phyloP scores from a whole-genome alignment of 164 flowering plant species.

The Brasenia schreberi region DNA sequence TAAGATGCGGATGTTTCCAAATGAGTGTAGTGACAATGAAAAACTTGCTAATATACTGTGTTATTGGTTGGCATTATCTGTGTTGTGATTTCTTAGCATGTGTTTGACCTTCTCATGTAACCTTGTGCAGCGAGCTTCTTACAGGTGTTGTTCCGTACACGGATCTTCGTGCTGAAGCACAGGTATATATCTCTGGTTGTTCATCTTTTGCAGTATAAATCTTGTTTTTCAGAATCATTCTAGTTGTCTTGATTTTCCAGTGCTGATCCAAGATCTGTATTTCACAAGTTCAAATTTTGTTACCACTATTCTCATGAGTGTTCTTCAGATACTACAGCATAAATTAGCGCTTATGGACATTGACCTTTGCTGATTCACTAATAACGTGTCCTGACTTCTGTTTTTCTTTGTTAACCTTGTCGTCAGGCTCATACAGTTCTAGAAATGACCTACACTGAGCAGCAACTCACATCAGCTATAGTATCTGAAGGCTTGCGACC shows the following conservation, averaged over 20 bases:
- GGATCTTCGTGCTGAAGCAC: constrained; percentile 87
- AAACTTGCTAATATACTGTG: too few species aligned
- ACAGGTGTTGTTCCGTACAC: constrained; percentile 95
- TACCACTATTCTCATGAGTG: too few species aligned
- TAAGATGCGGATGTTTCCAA: too few species aligned
- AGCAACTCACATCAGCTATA: constrained; percentile 88
- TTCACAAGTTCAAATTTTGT: too few species aligned
- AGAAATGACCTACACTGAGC: constrained; percentile 95
- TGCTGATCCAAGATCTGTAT: too few species aligned
- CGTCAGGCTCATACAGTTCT: constrained; percentile 92
- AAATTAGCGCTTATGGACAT: too few species aligned
- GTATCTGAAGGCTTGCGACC: constrained; percentile 79
- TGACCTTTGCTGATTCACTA: too few species aligned
- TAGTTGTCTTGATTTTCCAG: background rate
- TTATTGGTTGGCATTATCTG: too few species aligned
- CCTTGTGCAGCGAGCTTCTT: constrained; percentile 73
- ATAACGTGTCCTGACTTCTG: background rate
- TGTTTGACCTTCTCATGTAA: background rate
- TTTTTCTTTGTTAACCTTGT: background rate
- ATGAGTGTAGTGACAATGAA: too few species aligned
- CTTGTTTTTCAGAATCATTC: background rate
- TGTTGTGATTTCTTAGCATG: too few species aligned
- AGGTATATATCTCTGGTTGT: constrained; percentile 27
- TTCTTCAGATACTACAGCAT: too few species aligned
- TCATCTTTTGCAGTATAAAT: background rate